Percentiles rank a stretch among this genome's conserved stretches.
Evolutionary conservation across 352 stramenopile genomes (phyloP).

Genomic region (Phytophthora meadii): DNA sequence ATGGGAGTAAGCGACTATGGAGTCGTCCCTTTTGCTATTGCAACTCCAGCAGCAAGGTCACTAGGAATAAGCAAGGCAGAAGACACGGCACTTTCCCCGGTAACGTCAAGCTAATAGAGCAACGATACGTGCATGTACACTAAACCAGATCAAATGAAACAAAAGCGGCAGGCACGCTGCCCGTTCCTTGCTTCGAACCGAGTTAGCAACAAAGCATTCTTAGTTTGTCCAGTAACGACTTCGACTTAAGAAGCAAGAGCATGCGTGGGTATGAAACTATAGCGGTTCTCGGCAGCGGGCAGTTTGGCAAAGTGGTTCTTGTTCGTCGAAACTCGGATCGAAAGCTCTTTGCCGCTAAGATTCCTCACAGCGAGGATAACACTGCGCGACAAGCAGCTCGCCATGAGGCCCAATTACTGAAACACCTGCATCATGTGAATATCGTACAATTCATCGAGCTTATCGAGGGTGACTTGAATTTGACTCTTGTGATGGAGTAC

Average conservation of each 20-base stretch:
- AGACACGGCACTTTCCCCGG: slow-evolving; percentile 7
- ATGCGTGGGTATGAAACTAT: slow-evolving; percentile 56
- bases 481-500: slow-evolving; percentile 83
- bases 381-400: slow-evolving; percentile 4
- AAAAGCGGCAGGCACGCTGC: slow-evolving; percentile 22
- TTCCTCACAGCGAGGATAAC: slow-evolving; percentile 29
- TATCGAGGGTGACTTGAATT: slow-evolving; percentile 34
- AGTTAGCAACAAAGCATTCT: neutral
- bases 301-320: slow-evolving; percentile 64
- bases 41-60: slow-evolving; percentile 8
- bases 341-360: slow-evolving; percentile 64
- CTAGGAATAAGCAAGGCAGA: slow-evolving; percentile 16
- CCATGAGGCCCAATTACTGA: slow-evolving; percentile 63
- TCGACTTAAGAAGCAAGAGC: slow-evolving; percentile 4
- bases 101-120: slow-evolving; percentile 47
- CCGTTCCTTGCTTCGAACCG: slow-evolving; percentile 9
- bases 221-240: slow-evolving; percentile 15
- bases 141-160: slow-evolving; percentile 33
- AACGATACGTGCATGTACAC: slow-evolving; percentile 48
- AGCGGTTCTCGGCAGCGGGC: slow-evolving; percentile 56
- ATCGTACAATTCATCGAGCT: slow-evolving; percentile 69
- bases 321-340: slow-evolving; percentile 45
- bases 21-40: slow-evolving; percentile 13
- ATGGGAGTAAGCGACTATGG: slow-evolving; percentile 92
- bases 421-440: slow-evolving; percentile 62